Conservation (phyloP, 2,329 filamentous ascomycete species). For the Juglanconis oblonga region DNA sequence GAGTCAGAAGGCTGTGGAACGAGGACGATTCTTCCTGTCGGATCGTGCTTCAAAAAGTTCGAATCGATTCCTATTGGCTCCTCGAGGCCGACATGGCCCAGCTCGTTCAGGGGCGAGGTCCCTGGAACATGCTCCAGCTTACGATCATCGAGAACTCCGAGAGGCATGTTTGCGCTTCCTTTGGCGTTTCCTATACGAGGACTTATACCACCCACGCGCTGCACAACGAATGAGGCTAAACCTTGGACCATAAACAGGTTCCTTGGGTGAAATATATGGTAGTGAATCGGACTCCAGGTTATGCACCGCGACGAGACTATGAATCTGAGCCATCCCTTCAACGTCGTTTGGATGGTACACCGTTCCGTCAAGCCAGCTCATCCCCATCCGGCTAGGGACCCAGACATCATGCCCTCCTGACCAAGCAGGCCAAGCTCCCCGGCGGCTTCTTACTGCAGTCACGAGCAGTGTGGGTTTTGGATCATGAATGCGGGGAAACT, state of each 20-base stretch:
- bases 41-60: slow-evolving; percentile 25
- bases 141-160: slow-evolving; percentile 24
- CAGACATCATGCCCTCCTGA: too few species aligned
- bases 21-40: slow-evolving; percentile 38
- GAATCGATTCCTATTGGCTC: slow-evolving; percentile 16
- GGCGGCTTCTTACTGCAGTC: background rate
- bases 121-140: slow-evolving; percentile 27
- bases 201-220: background rate
- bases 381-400: too few species aligned
- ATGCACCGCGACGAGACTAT: slow-evolving; percentile 1
- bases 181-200: background rate
- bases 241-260: too few species aligned
- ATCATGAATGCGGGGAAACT: background rate
- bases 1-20: slow-evolving; percentile 46
- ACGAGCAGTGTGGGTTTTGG: background rate
- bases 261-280: background rate
- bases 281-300: slow-evolving; percentile 1
- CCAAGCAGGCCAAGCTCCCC: background rate
- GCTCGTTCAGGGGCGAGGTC: slow-evolving; percentile 25
- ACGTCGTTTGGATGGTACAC: too few species aligned
- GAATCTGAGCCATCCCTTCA: background rate
- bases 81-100: slow-evolving; percentile 21
- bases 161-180: too few species aligned
- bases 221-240: too few species aligned
- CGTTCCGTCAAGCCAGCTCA: too few species aligned